Evolutionary conservation across 2,329 filamentous ascomycete genomes (phyloP).

Genomic region (Monosporascus sp.): DNA sequence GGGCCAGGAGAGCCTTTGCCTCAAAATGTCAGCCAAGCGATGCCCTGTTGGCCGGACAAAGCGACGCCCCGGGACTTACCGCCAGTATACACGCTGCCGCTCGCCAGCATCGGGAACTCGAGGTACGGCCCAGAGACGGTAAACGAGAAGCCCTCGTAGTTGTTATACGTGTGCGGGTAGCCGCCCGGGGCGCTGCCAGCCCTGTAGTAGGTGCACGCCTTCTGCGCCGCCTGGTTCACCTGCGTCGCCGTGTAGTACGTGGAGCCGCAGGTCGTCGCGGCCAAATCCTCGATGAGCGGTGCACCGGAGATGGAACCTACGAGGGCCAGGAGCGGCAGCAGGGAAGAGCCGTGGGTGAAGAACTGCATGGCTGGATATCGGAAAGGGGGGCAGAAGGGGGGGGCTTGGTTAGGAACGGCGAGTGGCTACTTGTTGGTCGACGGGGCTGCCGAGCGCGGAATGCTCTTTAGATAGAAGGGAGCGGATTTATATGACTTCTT

Average conservation of each 20-base stretch:
- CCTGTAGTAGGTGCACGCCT: conserved; percentile 46
- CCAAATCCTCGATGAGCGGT: conserved; percentile 30
- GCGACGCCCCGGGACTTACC: conserved; percentile 30
- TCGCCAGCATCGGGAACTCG: conserved; percentile 55
- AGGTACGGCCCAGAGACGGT: conserved; percentile 51
- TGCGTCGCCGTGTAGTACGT: conserved; percentile 44
- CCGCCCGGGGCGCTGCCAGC: conserved; percentile 42
- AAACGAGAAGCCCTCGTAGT: conserved; percentile 59
- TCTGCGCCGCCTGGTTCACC: conserved; percentile 42
- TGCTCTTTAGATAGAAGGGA: neutral
- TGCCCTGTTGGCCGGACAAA: too few relatives aligned
- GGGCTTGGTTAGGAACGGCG: neutral
- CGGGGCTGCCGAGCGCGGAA: conserved; percentile 1
- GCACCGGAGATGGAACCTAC: conserved; percentile 16
- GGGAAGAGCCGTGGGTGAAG: conserved; percentile 1
- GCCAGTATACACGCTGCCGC: conserved; percentile 47
- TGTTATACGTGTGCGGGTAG: conserved; percentile 57
- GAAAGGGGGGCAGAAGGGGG: neutral
- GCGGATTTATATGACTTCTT: neutral
- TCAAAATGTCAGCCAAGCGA: neutral
- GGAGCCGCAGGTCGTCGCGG: conserved; percentile 48
- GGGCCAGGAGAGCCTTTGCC: conserved; percentile 53
- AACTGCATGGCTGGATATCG: conserved; percentile 11
- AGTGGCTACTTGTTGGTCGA: neutral
- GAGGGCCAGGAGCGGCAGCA: conserved; percentile 20